Percentiles rank a stretch among this genome's conserved stretches.
These are phyloP conservation scores for Halenospora varia DNA, from an alignment of 495 filamentous ascomycete species.

Conservation along the genomic window DNA sequence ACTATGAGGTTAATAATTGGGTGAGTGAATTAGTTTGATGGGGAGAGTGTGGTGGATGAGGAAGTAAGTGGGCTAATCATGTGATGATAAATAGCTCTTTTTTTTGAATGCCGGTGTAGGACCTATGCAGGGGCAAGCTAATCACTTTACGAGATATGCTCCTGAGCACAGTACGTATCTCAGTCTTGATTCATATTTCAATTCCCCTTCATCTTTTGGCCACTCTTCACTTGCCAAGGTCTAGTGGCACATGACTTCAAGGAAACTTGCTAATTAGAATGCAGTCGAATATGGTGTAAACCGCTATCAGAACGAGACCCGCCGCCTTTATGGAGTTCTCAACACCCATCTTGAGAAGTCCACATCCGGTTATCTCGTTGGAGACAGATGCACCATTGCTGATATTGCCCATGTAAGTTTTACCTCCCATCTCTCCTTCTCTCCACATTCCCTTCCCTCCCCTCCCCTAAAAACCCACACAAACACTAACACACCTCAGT, in stretches of 20 bases:
- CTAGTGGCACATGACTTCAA: not conserved
- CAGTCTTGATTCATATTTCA: no score
- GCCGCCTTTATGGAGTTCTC: constrained; percentile 75
- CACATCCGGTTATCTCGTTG: constrained; percentile 68
- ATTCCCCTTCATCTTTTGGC: no score
- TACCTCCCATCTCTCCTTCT: constrained; percentile 7
- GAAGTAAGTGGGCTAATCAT: no score
- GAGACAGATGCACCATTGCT: constrained; percentile 75
- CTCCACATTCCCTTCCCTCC: not conserved
- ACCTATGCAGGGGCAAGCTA: constrained; percentile 90
- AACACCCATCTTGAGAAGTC: constrained; percentile 65
- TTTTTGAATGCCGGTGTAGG: constrained; percentile 75
- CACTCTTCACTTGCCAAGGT: no score
- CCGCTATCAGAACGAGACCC: constrained; percentile 78
- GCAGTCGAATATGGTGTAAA: constrained; percentile 72
- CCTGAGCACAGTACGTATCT: constrained; percentile 58
- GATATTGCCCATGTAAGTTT: constrained; percentile 75
- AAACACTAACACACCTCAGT: constrained; percentile 1
- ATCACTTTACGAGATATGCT: constrained; percentile 86
- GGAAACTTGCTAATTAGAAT: not conserved
- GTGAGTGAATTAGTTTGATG: constrained; percentile 27
- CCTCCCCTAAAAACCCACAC: not conserved
- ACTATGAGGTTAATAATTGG: constrained; percentile 79
- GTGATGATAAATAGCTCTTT: constrained; percentile 31
- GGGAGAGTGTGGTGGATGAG: no score